Percentiles rank a stretch among this genome's conserved stretches.
Conservation (phyloP, 768 basidiomycete genomes). For the Hemileccinum rubropunctum region DNA sequence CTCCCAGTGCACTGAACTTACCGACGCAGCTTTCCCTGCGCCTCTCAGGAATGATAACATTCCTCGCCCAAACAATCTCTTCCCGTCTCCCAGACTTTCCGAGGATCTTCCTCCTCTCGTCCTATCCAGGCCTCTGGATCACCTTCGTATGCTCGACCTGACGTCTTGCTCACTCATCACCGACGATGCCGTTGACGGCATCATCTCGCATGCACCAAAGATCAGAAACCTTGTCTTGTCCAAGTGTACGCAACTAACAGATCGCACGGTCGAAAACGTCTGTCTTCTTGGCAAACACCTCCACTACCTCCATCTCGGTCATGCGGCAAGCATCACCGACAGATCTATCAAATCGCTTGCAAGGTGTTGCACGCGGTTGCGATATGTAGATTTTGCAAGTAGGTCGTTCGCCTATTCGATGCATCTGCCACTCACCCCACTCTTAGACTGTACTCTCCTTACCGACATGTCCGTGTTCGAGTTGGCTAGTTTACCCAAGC, state of each 20-base stretch:
- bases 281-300: constrained; percentile 87
- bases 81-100: constrained; percentile 34
- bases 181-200: constrained; percentile 80
- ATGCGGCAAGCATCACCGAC: constrained; percentile 88
- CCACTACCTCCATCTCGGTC: constrained; percentile 94
- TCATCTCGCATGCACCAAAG: constrained; percentile 76
- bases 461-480: constrained; percentile 96
- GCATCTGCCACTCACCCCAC: constrained; percentile 7
- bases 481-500: constrained; percentile 80
- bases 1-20: constrained; percentile 73
- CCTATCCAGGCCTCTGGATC: constrained; percentile 65
- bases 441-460: constrained; percentile 73
- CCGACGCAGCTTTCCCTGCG: constrained; percentile 84
- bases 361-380: constrained; percentile 79
- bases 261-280: constrained; percentile 78
- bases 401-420: constrained; percentile 30
- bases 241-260: constrained; percentile 78
- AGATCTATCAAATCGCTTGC: constrained; percentile 81
- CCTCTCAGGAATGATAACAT: constrained; percentile 42
- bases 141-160: constrained; percentile 90
- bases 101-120: constrained; percentile 65
- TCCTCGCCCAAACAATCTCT: constrained; percentile 41
- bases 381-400: constrained; percentile 98
- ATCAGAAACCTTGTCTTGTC: constrained; percentile 86
- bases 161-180: constrained; percentile 81